Evolutionary conservation across 306 rosid genomes (phyloP).

Genomic region (Canavalia ensiformis): DNA sequence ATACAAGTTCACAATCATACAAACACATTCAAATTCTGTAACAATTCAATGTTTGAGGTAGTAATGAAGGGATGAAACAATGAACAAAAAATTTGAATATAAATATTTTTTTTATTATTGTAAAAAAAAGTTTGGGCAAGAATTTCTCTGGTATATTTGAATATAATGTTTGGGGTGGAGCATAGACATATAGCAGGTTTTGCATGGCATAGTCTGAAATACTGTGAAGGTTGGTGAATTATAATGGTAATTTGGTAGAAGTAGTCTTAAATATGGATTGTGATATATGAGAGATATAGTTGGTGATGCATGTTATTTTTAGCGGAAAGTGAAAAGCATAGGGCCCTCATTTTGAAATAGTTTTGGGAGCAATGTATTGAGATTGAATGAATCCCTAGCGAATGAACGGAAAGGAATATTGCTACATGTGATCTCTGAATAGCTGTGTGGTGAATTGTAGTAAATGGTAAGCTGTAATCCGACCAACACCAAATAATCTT

Average conservation of each 20-base stretch:
- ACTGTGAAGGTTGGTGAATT: neutral
- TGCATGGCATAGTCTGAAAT: slow-evolving; percentile 8
- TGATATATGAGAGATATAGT: slow-evolving; percentile 26
- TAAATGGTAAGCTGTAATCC: slow-evolving; percentile 41
- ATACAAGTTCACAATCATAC: neutral
- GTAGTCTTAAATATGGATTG: slow-evolving; percentile 32
- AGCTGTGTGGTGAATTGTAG: slow-evolving; percentile 38
- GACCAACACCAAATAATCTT: slow-evolving; percentile 41
- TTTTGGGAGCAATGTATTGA: too few relatives aligned
- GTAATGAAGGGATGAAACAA: too few relatives aligned
- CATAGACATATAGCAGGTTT: slow-evolving; percentile 28
- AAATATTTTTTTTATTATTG: too few relatives aligned
- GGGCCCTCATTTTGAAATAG: slow-evolving; percentile 45
- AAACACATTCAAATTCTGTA: neutral
- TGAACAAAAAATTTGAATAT: too few relatives aligned
- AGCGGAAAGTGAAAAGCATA: slow-evolving; percentile 9
- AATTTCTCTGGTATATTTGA: too few relatives aligned
- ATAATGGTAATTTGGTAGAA: slow-evolving; percentile 22
- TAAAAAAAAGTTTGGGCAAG: too few relatives aligned
- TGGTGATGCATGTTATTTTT: slow-evolving; percentile 24
- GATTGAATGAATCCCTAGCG: neutral
- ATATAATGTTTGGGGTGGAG: neutral
- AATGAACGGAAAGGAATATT: slow-evolving; percentile 36
- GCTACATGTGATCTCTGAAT: slow-evolving; percentile 51
- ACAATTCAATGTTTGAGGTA: too few relatives aligned